Conservation (phyloP, 192 early-diverging fungal genomes). For the Lobulomyces angularis region DNA sequence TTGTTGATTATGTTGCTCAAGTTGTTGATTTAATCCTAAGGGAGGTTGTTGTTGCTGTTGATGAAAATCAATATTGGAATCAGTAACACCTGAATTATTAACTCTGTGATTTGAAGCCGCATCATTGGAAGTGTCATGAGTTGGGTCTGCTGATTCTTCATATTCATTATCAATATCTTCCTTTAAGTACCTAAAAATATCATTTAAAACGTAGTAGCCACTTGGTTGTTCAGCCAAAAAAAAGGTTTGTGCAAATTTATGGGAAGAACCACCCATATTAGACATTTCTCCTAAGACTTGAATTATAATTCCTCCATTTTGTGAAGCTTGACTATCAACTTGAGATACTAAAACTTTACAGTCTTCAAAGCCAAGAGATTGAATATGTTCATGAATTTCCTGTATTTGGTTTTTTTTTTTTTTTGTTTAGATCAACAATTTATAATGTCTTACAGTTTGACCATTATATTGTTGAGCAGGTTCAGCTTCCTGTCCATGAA, state of each 20-base stretch:
- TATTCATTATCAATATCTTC: conserved; percentile 67
- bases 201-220: conserved; percentile 88
- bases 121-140: conserved; percentile 6
- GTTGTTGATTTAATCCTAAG: neutral
- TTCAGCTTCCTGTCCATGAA: conserved; percentile 77
- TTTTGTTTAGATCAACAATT: too few species aligned
- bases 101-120: too few species aligned
- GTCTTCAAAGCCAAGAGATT: conserved; percentile 64
- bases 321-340: conserved; percentile 70
- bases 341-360: conserved; percentile 77
- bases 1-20: conserved; percentile 11
- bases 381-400: conserved; percentile 72
- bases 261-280: conserved; percentile 61
- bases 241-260: conserved; percentile 88
- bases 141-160: conserved; percentile 16
- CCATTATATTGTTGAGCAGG: too few species aligned
- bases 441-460: too few species aligned
- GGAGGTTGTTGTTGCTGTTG: conserved; percentile 6
- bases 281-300: conserved; percentile 89
- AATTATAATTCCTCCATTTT: conserved; percentile 66
- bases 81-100: too few species aligned
- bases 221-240: conserved; percentile 75
- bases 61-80: too few species aligned
- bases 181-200: conserved; percentile 88
- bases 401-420: conserved; percentile 22